Evolutionary conservation across 1,139 yeast genomes (phyloP), one percentile per base, ranked within the genome.

Genomic region (Zygoascus sp.): DNA sequence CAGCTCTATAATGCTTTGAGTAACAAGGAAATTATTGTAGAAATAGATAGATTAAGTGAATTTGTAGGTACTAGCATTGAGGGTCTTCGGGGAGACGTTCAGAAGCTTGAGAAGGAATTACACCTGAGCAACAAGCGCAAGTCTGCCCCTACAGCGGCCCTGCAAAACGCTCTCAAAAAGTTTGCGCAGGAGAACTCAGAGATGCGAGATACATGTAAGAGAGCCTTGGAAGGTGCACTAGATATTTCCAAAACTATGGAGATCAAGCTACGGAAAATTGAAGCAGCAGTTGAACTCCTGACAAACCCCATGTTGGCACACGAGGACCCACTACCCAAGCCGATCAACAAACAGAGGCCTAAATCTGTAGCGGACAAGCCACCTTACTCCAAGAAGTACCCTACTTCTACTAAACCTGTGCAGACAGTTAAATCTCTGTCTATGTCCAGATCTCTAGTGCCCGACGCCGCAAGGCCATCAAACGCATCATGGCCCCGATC

Each of bases 191-290:
- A 39, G 5, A 44, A 44, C 23, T 42, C 40, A 6, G 21, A 22
- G 11, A 15, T 44, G 20, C 38, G 27, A 20, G 42, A 37, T 6
- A 11, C 32, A 11, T 40, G 43, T 13, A 28, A 37, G 2, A 28
- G 35, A 20, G 21, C 25, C 27, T 16, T 40, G 21, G 32, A 35
- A 16, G 38, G 34, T 13, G 13, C 45, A 3, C 2, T 34, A 13
- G 45, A 42, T 27, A 34, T 35, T n/a, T 35, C 40, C 7, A 34
- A 28, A 19, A 42, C 21, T 23, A 19, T 36, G 35, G 46, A 43
- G 10, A 36, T 36, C 3, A 37, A 37, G 25, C 23, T 43, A 22
- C 40, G 21, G 15, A 43, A 32, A 27, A 32, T 43, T 4, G 46
- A 43, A 16, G 34, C 43, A 6, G 17, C 28, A 9, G 4, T 40